Base-by-base conservation (phyloP, 1,139 yeast genomes). In the Yamadazyma epiphylla region DNA sequence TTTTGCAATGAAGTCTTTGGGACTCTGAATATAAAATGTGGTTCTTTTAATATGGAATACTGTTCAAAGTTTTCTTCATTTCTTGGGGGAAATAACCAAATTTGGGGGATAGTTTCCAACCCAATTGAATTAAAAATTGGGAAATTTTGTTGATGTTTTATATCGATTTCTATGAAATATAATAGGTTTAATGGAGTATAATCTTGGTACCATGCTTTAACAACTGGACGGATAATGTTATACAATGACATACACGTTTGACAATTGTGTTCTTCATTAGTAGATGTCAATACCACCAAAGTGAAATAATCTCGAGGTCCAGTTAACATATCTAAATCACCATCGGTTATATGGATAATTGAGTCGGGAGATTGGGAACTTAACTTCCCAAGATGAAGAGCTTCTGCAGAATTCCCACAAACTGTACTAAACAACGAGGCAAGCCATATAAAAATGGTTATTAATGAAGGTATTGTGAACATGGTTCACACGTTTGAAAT, bases 71-170 rank as follows among this genome's bases (percentile, higher is more conserved):
- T 42, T 14, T 49, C 50, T 13, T 33, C 35, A 22, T 33, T 22
- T 27, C 58, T 55, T 4, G 84, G 84, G 2, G 86, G 86, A 4
- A 75, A 66, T 3, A 81, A 58, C 76, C 87, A 76, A 8, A 80
- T 42, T 38, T 76, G 79, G 2, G 94, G 91, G 3, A 80, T 73
- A 3, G 74, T 57, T 4, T 52, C 53, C 32, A 81, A 47, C 4
- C 58, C 52, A 30, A 79, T 45, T 14, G 55, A 52, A 16, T 56
- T 50, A 37, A 75, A 71, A 9, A 65, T 34, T 4, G 38, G 46
- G 9, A 60, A 42, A 28, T 67, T 59, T 7, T 59, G 43, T 20
- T 63, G 59, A 23, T 67, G 64, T 3, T 53, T 49, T 15, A 76
- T 68, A 40, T 82, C 89, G 10, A 75, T 65, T 27, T 60, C 59